Percentiles rank a stretch among this genome's conserved stretches.
These are phyloP conservation scores for Exsudoporus frostii DNA, from an alignment of 768 basidiomycete genomes.

Conservation along the genomic window DNA sequence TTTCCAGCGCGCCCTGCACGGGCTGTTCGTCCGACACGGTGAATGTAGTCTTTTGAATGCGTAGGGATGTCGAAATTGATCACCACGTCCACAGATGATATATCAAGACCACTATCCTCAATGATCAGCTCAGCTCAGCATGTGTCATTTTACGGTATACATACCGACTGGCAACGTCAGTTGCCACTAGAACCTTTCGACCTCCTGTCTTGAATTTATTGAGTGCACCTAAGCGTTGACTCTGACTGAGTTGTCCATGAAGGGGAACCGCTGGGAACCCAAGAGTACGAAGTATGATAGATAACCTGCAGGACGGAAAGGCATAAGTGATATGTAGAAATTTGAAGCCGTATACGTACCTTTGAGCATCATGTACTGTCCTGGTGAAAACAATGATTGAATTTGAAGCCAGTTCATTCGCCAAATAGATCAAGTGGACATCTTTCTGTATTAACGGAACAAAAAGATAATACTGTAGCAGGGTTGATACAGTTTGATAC, in stretches of 20 bases:
- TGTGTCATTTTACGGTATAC: constrained; percentile 22
- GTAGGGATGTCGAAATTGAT: constrained; percentile 98
- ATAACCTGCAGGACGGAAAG: constrained; percentile 47
- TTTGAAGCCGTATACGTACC: constrained; percentile 37
- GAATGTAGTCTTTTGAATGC: constrained; percentile 98
- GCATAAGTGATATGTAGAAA: background rate
- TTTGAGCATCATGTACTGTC: constrained; percentile 90
- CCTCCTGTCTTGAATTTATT: constrained; percentile 95
- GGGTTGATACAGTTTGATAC: constrained; percentile 94
- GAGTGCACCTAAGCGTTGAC: constrained; percentile 87
- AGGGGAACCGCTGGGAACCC: constrained; percentile 95
- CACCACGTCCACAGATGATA: constrained; percentile 92
- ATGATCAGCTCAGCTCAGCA: constrained; percentile 3
- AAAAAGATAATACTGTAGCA: constrained; percentile 94
- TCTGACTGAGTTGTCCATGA: constrained; percentile 93
- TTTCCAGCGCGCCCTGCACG: constrained; percentile 97
- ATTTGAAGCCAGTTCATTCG: constrained; percentile 85
- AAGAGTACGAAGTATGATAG: constrained; percentile 84
- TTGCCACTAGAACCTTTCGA: constrained; percentile 89
- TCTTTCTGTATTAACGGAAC: constrained; percentile 92
- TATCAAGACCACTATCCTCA: constrained; percentile 76
- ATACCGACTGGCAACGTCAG: constrained; percentile 91
- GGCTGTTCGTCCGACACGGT: constrained; percentile 95
- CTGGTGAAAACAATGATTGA: constrained; percentile 96
- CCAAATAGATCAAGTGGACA: constrained; percentile 82